Base-by-base conservation (phyloP, 176 grass and related monocot species). In the Carex scoparia region DNA sequence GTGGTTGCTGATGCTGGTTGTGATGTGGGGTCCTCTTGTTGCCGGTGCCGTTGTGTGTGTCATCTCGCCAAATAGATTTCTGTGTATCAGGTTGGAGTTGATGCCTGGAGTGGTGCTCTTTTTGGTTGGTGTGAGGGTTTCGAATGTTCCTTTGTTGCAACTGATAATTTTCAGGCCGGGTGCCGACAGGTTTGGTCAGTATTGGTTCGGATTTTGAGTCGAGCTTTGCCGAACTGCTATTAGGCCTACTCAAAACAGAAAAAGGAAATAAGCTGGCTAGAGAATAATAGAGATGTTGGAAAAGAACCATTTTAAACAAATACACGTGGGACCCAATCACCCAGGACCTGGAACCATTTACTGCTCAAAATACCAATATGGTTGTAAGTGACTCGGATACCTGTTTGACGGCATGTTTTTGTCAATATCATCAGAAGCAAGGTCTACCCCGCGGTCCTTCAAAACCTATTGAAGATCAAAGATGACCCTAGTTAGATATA, bases 391-490 rank as follows among this genome's bases (percentile, higher is more conserved):
- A 28, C 12, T 64, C 42, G 83, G 72, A 0, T 85, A 99, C 97
- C 93, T 95, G 85, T 84, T 91, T 57, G 85, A 74, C 61, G 90
- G 86, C 64, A 88, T 80, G 59, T 70, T 88, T 74, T 88, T 91
- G 58, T 99, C 97, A 83, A 85, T 70, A 72, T 99, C 90, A 79
- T 79, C 89, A 88, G 85, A 71, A 75, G 71, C 84, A 79, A 87
- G 33, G 85, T 96, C 97, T 80, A 99, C 84, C 65, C 97, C 88
- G 61, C 97, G 97, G 35, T 96, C 97, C 88, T 93, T 96, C 83
- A 99, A 88, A 86, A 99, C 97, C 97, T 99, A 77, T 38, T 51
- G 74, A 83, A 64, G 44, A 16, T 54, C 6, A 66, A 30, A 83
- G 2, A 81, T 19, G 31, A 53, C 28, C 12, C 28, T 32, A 83